A percentile compares a stretch with the other conserved stretches of the same genome.
These are phyloP conservation scores for Trichophyton verrucosum DNA, from an alignment of 2,329 filamentous ascomycete species.

Conservation along the genomic window DNA sequence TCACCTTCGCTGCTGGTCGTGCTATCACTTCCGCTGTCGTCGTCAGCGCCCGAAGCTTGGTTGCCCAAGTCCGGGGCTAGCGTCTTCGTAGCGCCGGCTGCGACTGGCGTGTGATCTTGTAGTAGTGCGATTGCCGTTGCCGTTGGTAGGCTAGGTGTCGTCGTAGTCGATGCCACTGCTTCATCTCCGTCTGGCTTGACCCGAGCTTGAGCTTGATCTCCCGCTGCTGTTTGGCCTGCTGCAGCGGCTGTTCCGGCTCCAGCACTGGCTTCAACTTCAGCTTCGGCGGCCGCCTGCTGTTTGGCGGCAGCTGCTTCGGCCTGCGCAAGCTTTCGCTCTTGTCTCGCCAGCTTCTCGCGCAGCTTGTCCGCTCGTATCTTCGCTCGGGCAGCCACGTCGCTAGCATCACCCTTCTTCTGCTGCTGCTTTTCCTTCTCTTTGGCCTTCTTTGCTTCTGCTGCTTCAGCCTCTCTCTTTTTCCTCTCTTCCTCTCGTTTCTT, in stretches of 20 bases:
- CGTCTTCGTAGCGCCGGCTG: not conserved
- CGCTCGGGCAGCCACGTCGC: constrained; percentile 26
- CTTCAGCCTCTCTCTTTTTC: constrained; percentile 27
- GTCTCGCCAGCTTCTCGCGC: constrained; percentile 46
- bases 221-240: no score
- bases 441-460: constrained; percentile 16
- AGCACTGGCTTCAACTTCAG: not conserved
- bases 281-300: not conserved
- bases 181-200: not conserved
- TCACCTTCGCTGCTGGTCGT: no score
- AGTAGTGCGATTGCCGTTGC: no score
- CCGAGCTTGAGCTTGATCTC: not conserved
- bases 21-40: not conserved
- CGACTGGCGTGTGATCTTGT: no score
- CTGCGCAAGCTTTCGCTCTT: constrained; percentile 42
- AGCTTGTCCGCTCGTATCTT: constrained; percentile 32
- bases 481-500: constrained; percentile 20
- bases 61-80: constrained; percentile 24
- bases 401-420: constrained; percentile 19
- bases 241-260: no score
- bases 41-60: constrained; percentile 16
- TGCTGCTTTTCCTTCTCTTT: constrained; percentile 9
- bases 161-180: not conserved
- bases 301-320: constrained; percentile 25
- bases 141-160: no score